phyloP scores from a whole-genome alignment of 495 filamentous ascomycete genomes.

The Geopyxis carbonaria region DNA sequence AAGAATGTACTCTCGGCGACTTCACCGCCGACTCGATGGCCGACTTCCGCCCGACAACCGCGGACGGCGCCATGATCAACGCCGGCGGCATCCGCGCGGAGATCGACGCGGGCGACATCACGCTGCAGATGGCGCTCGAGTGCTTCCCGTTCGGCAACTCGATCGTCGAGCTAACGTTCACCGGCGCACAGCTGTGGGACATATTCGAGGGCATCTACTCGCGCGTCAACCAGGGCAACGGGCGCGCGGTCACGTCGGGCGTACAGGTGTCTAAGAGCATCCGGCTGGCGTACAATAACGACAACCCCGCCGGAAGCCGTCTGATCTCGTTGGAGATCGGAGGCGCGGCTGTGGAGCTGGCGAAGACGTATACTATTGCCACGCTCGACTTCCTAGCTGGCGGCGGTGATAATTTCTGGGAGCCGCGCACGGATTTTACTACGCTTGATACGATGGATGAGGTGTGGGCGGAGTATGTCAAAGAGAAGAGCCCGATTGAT shows the following conservation, averaged over 20 bases:
- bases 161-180: constrained; percentile 32
- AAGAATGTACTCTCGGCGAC: constrained; percentile 38
- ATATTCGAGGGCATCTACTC: constrained; percentile 34
- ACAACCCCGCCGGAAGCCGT: constrained; percentile 21
- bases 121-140: constrained; percentile 37
- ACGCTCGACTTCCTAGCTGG: constrained; percentile 39
- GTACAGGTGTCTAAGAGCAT: constrained; percentile 36
- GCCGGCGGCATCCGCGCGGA: constrained; percentile 40
- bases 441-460: constrained; percentile 36
- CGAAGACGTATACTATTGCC: constrained; percentile 32
- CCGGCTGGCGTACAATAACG: constrained; percentile 32
- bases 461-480: constrained; percentile 33
- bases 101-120: constrained; percentile 37
- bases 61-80: constrained; percentile 33
- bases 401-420: constrained; percentile 38
- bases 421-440: constrained; percentile 24
- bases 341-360: constrained; percentile 26
- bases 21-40: constrained; percentile 37
- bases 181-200: constrained; percentile 33
- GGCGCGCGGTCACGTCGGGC: constrained; percentile 32
- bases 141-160: constrained; percentile 42
- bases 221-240: constrained; percentile 31
- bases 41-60: constrained; percentile 31
- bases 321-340: constrained; percentile 32
- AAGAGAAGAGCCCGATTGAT: constrained; percentile 30